Evolutionary conservation across 495 filamentous ascomycete species (phyloP).

Genomic region (Recurvomyces mirabilis): DNA sequence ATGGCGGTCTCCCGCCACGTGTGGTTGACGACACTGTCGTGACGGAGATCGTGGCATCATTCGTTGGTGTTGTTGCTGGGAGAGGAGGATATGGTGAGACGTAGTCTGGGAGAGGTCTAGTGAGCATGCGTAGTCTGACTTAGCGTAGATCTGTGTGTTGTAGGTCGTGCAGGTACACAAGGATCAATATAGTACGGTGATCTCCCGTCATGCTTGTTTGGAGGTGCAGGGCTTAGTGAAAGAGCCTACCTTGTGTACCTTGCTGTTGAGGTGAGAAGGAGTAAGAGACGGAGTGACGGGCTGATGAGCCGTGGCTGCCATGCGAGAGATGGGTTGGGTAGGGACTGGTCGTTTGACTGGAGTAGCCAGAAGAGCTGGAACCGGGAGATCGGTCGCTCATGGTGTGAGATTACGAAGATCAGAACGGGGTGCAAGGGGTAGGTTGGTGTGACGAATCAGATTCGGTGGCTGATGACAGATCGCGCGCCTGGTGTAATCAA

Average conservation of each 20-base stretch:
- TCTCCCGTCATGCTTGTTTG: neutral
- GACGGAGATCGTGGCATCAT: neutral
- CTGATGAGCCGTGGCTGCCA: neutral
- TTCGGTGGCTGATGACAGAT: neutral
- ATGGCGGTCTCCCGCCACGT: neutral
- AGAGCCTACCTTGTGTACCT: neutral
- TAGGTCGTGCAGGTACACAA: too few species aligned
- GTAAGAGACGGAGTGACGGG: neutral
- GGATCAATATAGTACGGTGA: neutral
- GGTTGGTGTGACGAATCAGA: neutral
- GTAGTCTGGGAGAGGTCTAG: slow-evolving; percentile 1
- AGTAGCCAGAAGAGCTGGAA: neutral
- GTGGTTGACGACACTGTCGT: neutral
- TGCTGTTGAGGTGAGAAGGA: slow-evolving; percentile 1
- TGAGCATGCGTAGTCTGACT: too few species aligned
- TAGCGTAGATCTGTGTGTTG: too few species aligned
- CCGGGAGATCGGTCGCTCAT: neutral
- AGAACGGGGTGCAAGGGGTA: neutral
- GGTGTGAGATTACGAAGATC: too few species aligned
- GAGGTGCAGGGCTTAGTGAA: neutral
- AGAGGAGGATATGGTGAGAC: slow-evolving; percentile 8
- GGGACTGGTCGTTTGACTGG: neutral
- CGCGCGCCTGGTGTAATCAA: too few species aligned
- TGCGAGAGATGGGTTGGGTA: neutral
- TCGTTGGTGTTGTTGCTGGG: neutral